Evolutionary conservation across 371 early-diverging fungal species (phyloP).

Genomic region (Coemansia sp.): DNA sequence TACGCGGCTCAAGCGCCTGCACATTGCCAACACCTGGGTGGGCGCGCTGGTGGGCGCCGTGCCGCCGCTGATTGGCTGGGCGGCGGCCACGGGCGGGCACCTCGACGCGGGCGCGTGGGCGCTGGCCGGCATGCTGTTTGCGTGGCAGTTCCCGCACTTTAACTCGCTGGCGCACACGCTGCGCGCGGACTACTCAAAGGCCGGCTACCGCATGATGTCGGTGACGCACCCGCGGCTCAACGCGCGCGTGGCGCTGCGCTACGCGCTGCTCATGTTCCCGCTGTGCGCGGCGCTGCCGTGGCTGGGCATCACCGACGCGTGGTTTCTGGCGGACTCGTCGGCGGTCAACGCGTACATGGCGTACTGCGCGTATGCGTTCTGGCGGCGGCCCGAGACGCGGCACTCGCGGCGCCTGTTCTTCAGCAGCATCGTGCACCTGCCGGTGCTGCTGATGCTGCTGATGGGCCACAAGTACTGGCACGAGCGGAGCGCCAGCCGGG

Average conservation of each 20-base stretch:
- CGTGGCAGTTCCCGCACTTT: constrained; percentile 99
- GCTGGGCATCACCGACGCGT: constrained; percentile 74
- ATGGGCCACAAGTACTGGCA: constrained; percentile 75
- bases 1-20: constrained; percentile 92
- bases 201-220: constrained; percentile 96
- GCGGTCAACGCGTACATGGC: constrained; percentile 73
- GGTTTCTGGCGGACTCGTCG: constrained; percentile 77
- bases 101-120: constrained; percentile 81
- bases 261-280: constrained; percentile 84
- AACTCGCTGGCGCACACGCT: constrained; percentile 91
- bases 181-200: constrained; percentile 92
- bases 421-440: constrained; percentile 84
- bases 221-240: constrained; percentile 86
- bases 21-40: constrained; percentile 93
- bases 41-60: constrained; percentile 96
- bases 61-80: constrained; percentile 98
- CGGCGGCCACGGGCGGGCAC: constrained; percentile 71
- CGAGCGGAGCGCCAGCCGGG: constrained; percentile 7
- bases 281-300: constrained; percentile 64
- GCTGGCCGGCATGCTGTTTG: constrained; percentile 78
- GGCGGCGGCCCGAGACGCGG: constrained; percentile 73
- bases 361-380: constrained; percentile 70
- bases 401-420: constrained; percentile 88
- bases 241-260: constrained; percentile 82
- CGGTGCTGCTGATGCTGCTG: constrained; percentile 78